Evolutionary conservation across 176 grass and related monocot genomes (phyloP).

Genomic region (Dendrocalamus sinicus): DNA sequence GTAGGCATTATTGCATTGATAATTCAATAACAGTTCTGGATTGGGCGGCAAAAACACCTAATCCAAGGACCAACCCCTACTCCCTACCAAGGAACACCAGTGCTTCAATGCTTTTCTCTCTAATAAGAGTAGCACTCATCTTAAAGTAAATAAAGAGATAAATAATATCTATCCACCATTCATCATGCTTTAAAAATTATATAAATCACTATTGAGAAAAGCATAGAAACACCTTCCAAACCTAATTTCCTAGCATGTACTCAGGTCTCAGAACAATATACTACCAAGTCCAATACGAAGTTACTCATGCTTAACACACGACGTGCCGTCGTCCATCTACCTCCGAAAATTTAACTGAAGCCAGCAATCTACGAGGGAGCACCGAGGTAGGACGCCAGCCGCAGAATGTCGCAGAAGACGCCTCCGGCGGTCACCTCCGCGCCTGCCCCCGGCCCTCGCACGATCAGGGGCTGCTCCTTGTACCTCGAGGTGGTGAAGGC

Average conservation of each 20-base stretch:
- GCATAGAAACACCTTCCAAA: too few relatives aligned
- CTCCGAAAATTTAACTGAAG: not conserved
- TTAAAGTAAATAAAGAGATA: too few relatives aligned
- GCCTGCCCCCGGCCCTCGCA: slow-evolving; percentile 80
- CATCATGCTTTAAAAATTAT: too few relatives aligned
- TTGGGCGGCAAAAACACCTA: slow-evolving; percentile 11
- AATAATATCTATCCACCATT: too few relatives aligned
- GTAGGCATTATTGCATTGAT: not conserved
- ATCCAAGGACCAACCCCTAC: not conserved
- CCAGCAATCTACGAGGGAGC: slow-evolving; percentile 61
- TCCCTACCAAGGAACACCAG: too few relatives aligned
- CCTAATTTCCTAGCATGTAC: slow-evolving; percentile 36
- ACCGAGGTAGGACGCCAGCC: slow-evolving; percentile 87
- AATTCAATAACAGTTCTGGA: slow-evolving; percentile 4
- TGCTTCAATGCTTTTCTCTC: too few relatives aligned
- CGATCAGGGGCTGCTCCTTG: slow-evolving; percentile 84
- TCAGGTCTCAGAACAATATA: slow-evolving; percentile 40
- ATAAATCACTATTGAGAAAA: too few relatives aligned
- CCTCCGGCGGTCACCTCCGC: slow-evolving; percentile 90
- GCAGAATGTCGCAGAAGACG: slow-evolving; percentile 87
- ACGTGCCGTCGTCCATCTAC: slow-evolving; percentile 2
- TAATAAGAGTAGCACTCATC: too few relatives aligned
- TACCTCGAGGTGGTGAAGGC: slow-evolving; percentile 92
- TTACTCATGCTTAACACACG: not conserved
- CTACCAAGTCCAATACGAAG: not conserved